Conservation (phyloP, 345 rosid genomes). For the Ceriops decandra region DNA sequence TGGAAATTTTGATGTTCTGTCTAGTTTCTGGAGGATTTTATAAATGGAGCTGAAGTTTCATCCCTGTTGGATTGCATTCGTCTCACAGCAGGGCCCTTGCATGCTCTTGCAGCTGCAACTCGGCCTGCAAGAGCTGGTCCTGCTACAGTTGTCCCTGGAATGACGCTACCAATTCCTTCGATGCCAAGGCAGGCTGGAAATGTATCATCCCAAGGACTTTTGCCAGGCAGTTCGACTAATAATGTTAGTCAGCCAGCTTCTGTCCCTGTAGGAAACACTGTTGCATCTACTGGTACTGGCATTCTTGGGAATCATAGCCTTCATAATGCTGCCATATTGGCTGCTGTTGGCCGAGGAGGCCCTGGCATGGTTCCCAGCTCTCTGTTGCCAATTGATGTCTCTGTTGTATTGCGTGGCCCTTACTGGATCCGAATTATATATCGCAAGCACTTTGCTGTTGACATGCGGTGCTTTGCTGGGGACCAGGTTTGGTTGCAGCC, state of each 20-base stretch:
- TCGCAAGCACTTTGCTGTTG: conserved; percentile 93
- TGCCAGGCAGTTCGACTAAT: conserved; percentile 39
- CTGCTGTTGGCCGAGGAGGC: conserved; percentile 80
- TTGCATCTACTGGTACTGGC: conserved; percentile 42
- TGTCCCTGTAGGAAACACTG: conserved; percentile 41
- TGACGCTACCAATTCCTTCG: conserved; percentile 44
- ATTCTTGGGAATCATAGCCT: conserved; percentile 60
- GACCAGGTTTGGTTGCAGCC: conserved; percentile 99
- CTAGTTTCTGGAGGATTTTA: conserved; percentile 88
- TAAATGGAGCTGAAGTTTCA: conserved; percentile 93
- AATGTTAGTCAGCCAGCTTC: conserved; percentile 52
- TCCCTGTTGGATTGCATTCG: conserved; percentile 97
- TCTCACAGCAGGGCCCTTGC: conserved; percentile 92
- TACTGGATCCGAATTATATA: conserved; percentile 96
- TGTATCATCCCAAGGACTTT: conserved; percentile 52
- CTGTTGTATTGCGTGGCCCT: conserved; percentile 97
- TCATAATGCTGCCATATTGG: conserved; percentile 74
- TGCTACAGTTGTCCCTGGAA: conserved; percentile 54
- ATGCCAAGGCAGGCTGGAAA: conserved; percentile 63
- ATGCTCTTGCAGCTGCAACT: conserved; percentile 94
- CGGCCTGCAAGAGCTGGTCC: conserved; percentile 96
- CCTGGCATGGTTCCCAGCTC: conserved; percentile 99
- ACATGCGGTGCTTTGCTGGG: conserved; percentile 99
- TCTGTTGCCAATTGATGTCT: conserved; percentile 93
- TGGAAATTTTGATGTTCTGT: conserved; percentile 13